These are phyloP conservation scores for Arabidopsis lyrata DNA, from an alignment of 441 rosid species.

Conservation along the genomic window DNA sequence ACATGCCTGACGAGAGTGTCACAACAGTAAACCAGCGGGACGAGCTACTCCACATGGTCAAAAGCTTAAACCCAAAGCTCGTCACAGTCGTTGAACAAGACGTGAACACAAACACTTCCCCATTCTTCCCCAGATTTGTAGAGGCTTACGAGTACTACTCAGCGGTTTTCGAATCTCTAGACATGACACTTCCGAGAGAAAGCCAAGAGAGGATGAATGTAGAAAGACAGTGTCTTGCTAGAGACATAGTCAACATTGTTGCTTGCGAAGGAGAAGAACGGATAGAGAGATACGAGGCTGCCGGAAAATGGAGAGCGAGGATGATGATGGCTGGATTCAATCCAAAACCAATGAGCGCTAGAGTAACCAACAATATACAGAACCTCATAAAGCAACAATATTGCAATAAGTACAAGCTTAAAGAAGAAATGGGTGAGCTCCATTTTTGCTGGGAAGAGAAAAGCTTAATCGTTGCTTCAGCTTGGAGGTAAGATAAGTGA, in stretches of 20 bases:
- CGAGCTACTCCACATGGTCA: conserved; percentile 90
- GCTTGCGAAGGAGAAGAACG: conserved; percentile 99
- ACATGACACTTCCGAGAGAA: conserved; percentile 88
- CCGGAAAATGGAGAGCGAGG: conserved; percentile 98
- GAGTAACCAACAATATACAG: conserved; percentile 57
- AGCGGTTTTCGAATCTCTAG: conserved; percentile 93
- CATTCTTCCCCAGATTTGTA: conserved; percentile 78
- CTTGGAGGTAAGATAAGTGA: conserved; percentile 70
- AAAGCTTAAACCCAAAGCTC: conserved; percentile 87
- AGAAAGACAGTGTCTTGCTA: conserved; percentile 95
- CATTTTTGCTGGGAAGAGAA: conserved; percentile 95
- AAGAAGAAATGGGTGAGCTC: conserved; percentile 74
- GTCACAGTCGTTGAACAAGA: conserved; percentile 97
- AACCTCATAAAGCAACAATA: conserved; percentile 68
- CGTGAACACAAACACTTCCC: conserved; percentile 91
- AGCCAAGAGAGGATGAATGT: conserved; percentile 98
- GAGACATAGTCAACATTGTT: conserved; percentile 90
- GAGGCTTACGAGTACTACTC: conserved; percentile 94
- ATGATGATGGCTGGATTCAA: conserved; percentile 95
- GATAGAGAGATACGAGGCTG: conserved; percentile 89
- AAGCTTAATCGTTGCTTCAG: conserved; percentile 92
- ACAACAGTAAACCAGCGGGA: conserved; percentile 90
- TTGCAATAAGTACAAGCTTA: conserved; percentile 67
- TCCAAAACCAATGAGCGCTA: conserved; percentile 63
- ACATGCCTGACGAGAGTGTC: conserved; percentile 99